These are phyloP conservation scores for Colletotrichum sp. DNA, from an alignment of 2,329 filamentous ascomycete genomes.

Conservation along the genomic window DNA sequence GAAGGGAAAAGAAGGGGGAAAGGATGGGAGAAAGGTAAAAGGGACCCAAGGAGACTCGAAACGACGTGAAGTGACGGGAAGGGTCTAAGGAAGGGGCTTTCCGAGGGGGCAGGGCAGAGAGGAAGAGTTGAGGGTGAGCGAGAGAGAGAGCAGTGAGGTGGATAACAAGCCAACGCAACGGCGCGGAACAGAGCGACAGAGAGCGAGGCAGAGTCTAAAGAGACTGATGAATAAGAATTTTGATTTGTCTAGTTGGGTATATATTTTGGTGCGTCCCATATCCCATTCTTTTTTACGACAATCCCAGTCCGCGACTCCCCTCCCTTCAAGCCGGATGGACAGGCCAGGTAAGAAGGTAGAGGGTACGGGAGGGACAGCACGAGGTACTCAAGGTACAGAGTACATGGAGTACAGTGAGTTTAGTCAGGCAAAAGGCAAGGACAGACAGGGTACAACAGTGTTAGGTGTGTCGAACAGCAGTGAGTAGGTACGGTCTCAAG, in stretches of 20 bases:
- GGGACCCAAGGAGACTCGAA: neutral
- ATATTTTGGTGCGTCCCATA: conserved; percentile 21
- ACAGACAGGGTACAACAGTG: neutral
- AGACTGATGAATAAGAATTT: conserved; percentile 1
- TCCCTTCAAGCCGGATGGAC: neutral
- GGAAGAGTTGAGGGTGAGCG: neutral
- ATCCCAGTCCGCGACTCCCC: neutral
- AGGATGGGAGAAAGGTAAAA: neutral
- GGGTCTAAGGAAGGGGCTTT: neutral
- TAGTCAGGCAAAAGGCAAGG: neutral
- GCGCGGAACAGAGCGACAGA: neutral
- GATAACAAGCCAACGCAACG: neutral
- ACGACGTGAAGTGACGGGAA: neutral
- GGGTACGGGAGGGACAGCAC: neutral
- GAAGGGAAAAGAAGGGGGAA: conserved; percentile 13
- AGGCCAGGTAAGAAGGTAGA: neutral
- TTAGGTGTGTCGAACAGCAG: neutral
- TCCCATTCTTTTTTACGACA: conserved; percentile 8
- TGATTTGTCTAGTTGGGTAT: conserved; percentile 11
- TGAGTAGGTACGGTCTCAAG: neutral
- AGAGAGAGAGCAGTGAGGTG: neutral
- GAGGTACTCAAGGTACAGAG: neutral
- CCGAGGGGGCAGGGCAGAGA: neutral
- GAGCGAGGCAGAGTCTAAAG: conserved; percentile 8
- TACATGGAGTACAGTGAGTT: neutral